Base-by-base conservation (phyloP, 1,284 basidiomycete genomes). In the Ganoderma lingzhi region DNA sequence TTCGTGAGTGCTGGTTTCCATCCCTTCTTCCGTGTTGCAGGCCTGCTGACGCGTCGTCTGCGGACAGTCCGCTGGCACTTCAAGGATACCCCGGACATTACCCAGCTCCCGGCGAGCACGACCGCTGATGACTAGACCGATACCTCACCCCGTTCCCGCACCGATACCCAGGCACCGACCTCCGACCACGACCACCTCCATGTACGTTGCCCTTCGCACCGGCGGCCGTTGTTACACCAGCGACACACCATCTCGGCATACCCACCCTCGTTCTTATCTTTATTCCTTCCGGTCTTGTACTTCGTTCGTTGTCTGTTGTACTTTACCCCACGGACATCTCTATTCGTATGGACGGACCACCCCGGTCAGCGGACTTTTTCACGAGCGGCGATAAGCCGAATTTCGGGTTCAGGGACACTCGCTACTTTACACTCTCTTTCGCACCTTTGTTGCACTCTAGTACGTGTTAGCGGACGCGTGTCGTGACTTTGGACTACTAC, bases 1-100 rank as follows among this genome's bases (percentile, higher is more conserved):
- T 83, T 44, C 79, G 82, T 82, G 62, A 70, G 67, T 63, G 6
- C 12, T 51, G 8, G n/a, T 6, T 39, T 45, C 9, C n/a, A 15
- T 48, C 45, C 19, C 19, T 48, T 37, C n/a, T 55, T 60, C 23
- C 8, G 58, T 9, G 58, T 60, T 41, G 9, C 12, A 60, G 60
- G 48, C 51, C 41, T 17, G 37, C 45, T 53, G 42, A 62, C 37
- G 45, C n/a, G 48, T 9, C 2, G 14, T 19, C 15, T 15, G 53
- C 37, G 42, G 37, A 6, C 65, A 77, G 76, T 76, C 62, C 70
- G 73, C 9, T 77, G 76, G 68, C 62, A 72, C n/a, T 77, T 75
- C 70, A 75, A 75, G 64, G 72, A 72, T 5, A 70, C 70, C 65
- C 69, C 73, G 14, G 71, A 77, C 55, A 73, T 73, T 62, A 69